Conservation (phyloP, 1,139 yeast species). For the Meyerozyma athensensis region DNA sequence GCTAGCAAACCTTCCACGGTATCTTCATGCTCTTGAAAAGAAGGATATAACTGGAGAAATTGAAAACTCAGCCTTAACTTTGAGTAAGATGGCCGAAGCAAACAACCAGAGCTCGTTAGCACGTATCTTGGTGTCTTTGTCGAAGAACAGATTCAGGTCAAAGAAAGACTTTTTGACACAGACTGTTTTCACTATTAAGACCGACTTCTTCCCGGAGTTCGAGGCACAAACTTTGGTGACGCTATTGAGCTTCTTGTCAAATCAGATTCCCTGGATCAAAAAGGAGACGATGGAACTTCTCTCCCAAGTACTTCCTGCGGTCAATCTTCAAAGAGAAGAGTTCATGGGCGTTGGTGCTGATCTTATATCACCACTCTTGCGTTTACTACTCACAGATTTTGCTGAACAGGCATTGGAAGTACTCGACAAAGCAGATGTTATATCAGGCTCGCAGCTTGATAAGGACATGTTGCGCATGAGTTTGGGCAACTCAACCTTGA, state of each 20-base stretch:
- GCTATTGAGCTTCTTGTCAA: constrained; percentile 72
- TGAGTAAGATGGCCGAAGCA: constrained; percentile 58
- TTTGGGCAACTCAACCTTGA: constrained; percentile 73
- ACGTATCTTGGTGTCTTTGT: constrained; percentile 69
- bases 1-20: constrained; percentile 77
- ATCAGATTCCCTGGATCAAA: constrained; percentile 74
- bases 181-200: constrained; percentile 62
- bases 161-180: constrained; percentile 86
- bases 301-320: constrained; percentile 67
- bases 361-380: constrained; percentile 79
- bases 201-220: constrained; percentile 67
- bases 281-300: constrained; percentile 73
- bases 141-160: constrained; percentile 76
- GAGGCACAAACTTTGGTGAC: constrained; percentile 75
- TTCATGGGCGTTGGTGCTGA: constrained; percentile 94
- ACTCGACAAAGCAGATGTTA: constrained; percentile 75
- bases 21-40: constrained; percentile 69
- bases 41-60: constrained; percentile 49
- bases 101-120: constrained; percentile 58
- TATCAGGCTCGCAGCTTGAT: constrained; percentile 89
- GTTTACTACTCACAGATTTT: constrained; percentile 77
- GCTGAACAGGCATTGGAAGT: constrained; percentile 89
- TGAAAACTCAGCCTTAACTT: constrained; percentile 51
- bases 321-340: constrained; percentile 74
- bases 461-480: constrained; percentile 89